These are phyloP conservation scores for Alternaria sp. DNA, from an alignment of 2,329 filamentous ascomycete species.

Conservation along the genomic window DNA sequence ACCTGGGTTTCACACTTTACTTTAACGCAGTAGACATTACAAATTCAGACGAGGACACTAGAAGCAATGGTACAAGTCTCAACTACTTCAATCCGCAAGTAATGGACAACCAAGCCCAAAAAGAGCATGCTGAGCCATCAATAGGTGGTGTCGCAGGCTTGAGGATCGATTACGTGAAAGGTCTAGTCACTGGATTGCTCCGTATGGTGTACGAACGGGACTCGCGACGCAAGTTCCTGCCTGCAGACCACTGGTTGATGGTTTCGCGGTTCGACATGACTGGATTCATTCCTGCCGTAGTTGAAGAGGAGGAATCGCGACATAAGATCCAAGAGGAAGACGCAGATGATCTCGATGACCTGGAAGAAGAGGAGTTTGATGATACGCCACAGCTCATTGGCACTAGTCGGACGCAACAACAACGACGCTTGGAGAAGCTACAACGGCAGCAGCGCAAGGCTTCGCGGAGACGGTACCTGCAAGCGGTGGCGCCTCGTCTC, in stretches of 20 bases:
- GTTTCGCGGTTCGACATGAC: constrained; percentile 86
- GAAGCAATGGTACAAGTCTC: constrained; percentile 58
- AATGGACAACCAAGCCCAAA: constrained; percentile 31
- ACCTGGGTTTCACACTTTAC: constrained; percentile 86
- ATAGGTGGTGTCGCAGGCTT: constrained; percentile 73
- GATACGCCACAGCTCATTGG: constrained; percentile 56
- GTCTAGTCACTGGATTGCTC: constrained; percentile 79
- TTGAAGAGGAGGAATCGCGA: constrained; percentile 81
- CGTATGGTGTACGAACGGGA: constrained; percentile 93
- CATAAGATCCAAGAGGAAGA: constrained; percentile 72
- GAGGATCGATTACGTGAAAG: constrained; percentile 79
- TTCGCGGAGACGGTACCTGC: constrained; percentile 74
- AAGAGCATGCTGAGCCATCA: constrained; percentile 50
- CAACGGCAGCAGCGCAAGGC: constrained; percentile 71
- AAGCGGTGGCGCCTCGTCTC: constrained; percentile 82
- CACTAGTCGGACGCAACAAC: constrained; percentile 68
- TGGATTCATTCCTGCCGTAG: constrained; percentile 84
- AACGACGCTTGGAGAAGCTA: constrained; percentile 68
- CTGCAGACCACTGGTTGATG: constrained; percentile 92
- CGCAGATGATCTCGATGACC: constrained; percentile 61
- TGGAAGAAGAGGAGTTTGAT: constrained; percentile 52
- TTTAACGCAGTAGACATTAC: constrained; percentile 77
- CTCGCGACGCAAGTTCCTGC: constrained; percentile 84
- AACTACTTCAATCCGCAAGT: constrained; percentile 44
- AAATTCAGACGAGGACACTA: constrained; percentile 54